Conservation (phyloP, 805 yeast species). For the Cyberlindnera meyerae region DNA sequence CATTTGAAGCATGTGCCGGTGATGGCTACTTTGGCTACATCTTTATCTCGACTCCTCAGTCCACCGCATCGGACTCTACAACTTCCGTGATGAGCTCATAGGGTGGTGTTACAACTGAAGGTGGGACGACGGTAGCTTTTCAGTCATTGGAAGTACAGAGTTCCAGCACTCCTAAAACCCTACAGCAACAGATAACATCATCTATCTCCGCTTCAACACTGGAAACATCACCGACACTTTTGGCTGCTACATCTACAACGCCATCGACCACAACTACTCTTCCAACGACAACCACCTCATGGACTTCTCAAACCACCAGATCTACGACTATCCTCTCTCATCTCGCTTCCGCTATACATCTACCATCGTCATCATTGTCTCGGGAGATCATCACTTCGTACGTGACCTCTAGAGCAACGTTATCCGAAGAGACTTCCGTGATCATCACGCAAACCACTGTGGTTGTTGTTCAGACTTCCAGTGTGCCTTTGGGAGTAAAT, state of each 20-base stretch:
- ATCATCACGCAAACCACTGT: slow-evolving; percentile 12
- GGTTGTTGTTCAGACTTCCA: slow-evolving; percentile 11
- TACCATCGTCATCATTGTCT: slow-evolving; percentile 16
- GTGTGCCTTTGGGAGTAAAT: too few relatives aligned
- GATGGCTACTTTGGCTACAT: slow-evolving; percentile 40
- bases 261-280: slow-evolving; percentile 18
- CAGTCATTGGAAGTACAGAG: too few relatives aligned
- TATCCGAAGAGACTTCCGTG: slow-evolving; percentile 9
- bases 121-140: too few relatives aligned
- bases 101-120: too few relatives aligned
- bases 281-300: slow-evolving; percentile 5
- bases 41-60: slow-evolving; percentile 10
- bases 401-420: slow-evolving; percentile 10
- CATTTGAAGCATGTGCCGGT: slow-evolving; percentile 35
- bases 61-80: too few relatives aligned
- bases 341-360: slow-evolving; percentile 5
- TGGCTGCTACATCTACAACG: slow-evolving; percentile 15
- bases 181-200: too few relatives aligned
- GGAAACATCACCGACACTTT: too few relatives aligned
- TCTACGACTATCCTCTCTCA: slow-evolving; percentile 7
- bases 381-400: slow-evolving; percentile 13
- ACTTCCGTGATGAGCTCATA: too few relatives aligned
- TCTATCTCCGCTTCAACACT: too few relatives aligned
- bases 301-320: slow-evolving; percentile 8
- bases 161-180: too few relatives aligned